A percentile compares a stretch with the other conserved stretches of the same genome.
These are phyloP conservation scores for Fomitopsis palustris DNA, from an alignment of 1,284 basidiomycete genomes.

Conservation along the genomic window DNA sequence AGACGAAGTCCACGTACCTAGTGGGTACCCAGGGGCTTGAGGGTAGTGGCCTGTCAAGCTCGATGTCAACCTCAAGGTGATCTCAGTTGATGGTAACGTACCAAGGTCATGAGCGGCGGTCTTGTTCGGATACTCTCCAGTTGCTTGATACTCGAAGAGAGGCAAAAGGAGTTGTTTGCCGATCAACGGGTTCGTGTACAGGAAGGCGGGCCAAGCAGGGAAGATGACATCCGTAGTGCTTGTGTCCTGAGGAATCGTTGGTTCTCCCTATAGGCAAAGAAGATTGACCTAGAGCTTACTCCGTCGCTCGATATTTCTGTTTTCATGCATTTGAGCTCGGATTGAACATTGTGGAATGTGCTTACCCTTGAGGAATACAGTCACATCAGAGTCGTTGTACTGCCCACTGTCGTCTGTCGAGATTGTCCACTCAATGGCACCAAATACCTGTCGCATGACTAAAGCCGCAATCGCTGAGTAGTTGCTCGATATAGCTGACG, in stretches of 20 bases:
- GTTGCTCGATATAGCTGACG: conserved; percentile 48
- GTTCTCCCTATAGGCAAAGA: background rate
- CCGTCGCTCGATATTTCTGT: conserved; percentile 68
- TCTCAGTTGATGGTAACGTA: conserved; percentile 15
- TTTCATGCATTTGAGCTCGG: background rate
- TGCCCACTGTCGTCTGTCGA: conserved; percentile 46
- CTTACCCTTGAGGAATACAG: conserved; percentile 64
- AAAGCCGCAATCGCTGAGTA: conserved; percentile 58
- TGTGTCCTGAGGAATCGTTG: conserved; percentile 42
- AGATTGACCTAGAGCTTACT: conserved; percentile 34
- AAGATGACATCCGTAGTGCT: conserved; percentile 77
- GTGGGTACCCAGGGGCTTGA: conserved; percentile 53
- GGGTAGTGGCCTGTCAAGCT: conserved; percentile 39
- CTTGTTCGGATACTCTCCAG: conserved; percentile 62
- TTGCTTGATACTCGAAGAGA: conserved; percentile 61
- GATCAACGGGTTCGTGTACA: conserved; percentile 60
- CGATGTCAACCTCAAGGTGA: background rate
- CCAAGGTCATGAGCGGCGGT: conserved; percentile 65
- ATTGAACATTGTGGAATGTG: background rate
- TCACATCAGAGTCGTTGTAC: conserved; percentile 53
- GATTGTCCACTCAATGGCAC: conserved; percentile 59
- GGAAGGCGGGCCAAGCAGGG: conserved; percentile 61
- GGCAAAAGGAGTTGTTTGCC: conserved; percentile 61
- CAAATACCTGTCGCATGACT: conserved; percentile 58
- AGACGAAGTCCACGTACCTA: conserved; percentile 30